Evolutionary conservation across 2,329 filamentous ascomycete genomes (phyloP).

Genomic region (Aspergillus bombycis): DNA sequence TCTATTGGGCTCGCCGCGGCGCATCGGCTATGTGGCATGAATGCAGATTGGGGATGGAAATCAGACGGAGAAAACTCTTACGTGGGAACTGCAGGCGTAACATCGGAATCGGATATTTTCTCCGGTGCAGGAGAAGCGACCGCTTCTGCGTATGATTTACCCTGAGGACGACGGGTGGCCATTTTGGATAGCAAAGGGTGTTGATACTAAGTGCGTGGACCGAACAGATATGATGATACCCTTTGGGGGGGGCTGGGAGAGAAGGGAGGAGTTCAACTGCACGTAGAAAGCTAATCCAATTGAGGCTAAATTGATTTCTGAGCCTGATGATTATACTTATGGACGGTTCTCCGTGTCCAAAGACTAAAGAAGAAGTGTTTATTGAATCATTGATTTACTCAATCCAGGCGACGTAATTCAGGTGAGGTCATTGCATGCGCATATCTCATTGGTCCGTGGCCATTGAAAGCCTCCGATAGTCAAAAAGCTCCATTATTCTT

Average conservation of each 20-base stretch:
- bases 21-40: slow-evolving; percentile 13
- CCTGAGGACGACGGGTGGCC: slow-evolving; percentile 36
- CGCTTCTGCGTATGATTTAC: slow-evolving; percentile 33
- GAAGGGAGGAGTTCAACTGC: neutral
- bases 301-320: neutral
- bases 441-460: neutral
- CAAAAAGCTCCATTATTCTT: neutral
- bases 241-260: neutral
- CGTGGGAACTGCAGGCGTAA: slow-evolving; percentile 80
- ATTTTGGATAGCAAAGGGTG: slow-evolving; percentile 23
- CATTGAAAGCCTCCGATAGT: neutral
- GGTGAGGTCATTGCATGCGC: neutral
- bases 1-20: neutral
- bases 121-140: slow-evolving; percentile 36
- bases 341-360: neutral
- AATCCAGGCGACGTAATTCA: neutral
- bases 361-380: neutral
- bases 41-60: slow-evolving; percentile 6
- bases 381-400: neutral
- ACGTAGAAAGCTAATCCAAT: neutral
- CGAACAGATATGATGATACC: neutral
- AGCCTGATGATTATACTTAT: neutral
- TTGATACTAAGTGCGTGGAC: slow-evolving; percentile 4
- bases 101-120: slow-evolving; percentile 66
- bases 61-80: slow-evolving; percentile 49